phyloP scores from a whole-genome alignment of 139 green algal genomes.

The Tetraselmis striata region DNA sequence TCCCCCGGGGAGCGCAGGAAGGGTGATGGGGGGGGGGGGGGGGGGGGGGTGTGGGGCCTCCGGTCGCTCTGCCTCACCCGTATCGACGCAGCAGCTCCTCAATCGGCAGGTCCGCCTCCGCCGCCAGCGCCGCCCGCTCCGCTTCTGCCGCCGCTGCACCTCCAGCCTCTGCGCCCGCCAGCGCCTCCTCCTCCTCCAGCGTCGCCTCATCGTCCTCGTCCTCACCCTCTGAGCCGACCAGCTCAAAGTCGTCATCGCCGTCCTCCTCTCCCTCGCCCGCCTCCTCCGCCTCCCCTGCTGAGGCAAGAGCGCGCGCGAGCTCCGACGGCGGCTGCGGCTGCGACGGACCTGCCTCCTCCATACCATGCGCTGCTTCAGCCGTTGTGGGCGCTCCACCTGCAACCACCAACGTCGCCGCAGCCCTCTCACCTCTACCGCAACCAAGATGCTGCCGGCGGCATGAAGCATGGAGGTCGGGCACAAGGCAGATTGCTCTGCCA shows the following conservation, averaged over 20 bases:
- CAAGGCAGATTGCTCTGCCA: no score
- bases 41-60: neutral
- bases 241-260: slow-evolving; percentile 9
- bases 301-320: neutral
- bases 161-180: slow-evolving; percentile 33
- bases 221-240: slow-evolving; percentile 13
- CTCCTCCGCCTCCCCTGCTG: slow-evolving; percentile 7
- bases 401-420: neutral
- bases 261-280: slow-evolving; percentile 14
- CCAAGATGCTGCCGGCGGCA: no score
- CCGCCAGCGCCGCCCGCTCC: slow-evolving; percentile 23
- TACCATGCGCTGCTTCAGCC: neutral
- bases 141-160: neutral
- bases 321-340: slow-evolving; percentile 9
- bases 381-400: slow-evolving; percentile 1
- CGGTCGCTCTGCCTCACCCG: neutral
- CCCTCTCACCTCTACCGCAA: no score
- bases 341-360: slow-evolving; percentile 16
- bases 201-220: slow-evolving; percentile 70
- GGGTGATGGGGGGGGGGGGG: no score
- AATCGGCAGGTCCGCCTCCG: slow-evolving; percentile 29
- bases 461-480: no score
- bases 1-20: no score
- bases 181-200: slow-evolving; percentile 63
- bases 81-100: slow-evolving; percentile 35